Evolutionary conservation across 805 yeast species (phyloP).

Genomic region (Nakazawaea molendinolei): DNA sequence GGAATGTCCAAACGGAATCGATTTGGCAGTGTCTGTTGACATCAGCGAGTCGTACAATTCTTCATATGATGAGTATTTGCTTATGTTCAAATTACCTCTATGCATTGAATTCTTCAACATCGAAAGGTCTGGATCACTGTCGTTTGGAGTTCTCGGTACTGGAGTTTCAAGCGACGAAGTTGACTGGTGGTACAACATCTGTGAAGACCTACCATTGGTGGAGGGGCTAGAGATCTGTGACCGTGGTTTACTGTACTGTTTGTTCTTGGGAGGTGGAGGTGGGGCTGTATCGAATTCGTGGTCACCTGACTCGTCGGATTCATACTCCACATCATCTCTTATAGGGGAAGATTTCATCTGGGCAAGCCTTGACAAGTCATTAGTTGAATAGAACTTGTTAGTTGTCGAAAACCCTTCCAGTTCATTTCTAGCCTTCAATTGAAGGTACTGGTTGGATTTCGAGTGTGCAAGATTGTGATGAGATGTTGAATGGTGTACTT

Average conservation of each 20-base stretch:
- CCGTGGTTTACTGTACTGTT: constrained; percentile 12
- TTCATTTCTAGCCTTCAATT: too few relatives aligned
- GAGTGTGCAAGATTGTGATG: constrained; percentile 7
- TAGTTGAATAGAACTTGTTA: constrained; percentile 4
- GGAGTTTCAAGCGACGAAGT: constrained; percentile 5
- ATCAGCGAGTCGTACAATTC: constrained; percentile 20
- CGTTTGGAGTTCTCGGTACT: constrained; percentile 4
- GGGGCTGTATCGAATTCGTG: constrained; percentile 20
- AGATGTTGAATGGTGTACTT: too few relatives aligned
- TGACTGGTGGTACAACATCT: constrained; percentile 12
- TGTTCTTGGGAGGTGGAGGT: constrained; percentile 34
- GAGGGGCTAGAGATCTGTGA: constrained; percentile 4
- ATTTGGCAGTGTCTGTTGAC: constrained; percentile 27
- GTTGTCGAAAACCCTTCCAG: too few relatives aligned
- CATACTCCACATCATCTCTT: constrained; percentile 1
- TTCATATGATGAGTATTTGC: constrained; percentile 6
- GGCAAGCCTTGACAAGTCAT: constrained; percentile 2
- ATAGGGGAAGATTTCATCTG: background rate
- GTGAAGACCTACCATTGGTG: constrained; percentile 4
- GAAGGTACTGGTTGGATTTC: background rate
- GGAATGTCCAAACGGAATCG: constrained; percentile 47
- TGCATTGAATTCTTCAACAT: constrained; percentile 11
- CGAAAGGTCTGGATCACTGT: background rate
- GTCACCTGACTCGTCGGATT: background rate
- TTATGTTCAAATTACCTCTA: constrained; percentile 7